Evolutionary conservation across 2,329 filamentous ascomycete genomes (phyloP).

Genomic region (Chrysoporthe puriensis): DNA sequence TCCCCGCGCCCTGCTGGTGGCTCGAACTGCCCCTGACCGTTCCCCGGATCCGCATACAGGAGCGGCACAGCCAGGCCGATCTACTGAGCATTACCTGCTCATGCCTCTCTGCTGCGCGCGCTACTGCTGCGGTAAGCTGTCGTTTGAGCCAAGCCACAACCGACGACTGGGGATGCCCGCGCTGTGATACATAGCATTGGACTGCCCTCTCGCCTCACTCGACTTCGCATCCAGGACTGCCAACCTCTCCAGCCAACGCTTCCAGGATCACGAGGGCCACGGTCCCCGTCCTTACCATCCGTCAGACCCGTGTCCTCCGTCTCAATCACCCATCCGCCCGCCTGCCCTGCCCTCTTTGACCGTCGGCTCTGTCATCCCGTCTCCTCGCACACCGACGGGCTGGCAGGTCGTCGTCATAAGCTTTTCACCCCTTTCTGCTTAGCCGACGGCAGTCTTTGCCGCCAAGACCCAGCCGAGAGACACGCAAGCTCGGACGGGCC

Average conservation of each 20-base stretch:
- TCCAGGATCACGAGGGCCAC: not conserved
- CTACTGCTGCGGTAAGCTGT: not conserved
- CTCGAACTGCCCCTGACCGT: not conserved
- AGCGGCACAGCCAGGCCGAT: not conserved
- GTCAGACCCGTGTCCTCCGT: constrained; percentile 7
- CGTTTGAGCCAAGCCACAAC: not conserved
- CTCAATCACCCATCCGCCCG: not conserved
- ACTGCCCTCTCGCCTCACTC: not conserved
- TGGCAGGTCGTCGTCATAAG: constrained; percentile 1
- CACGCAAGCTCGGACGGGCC: not conserved
- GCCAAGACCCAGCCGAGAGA: not conserved
- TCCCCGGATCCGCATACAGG: not conserved
- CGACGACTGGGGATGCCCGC: not conserved
- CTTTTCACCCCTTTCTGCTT: constrained; percentile 12
- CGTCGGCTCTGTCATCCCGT: not conserved
- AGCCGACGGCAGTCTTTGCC: not conserved
- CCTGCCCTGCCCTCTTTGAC: not conserved
- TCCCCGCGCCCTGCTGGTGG: not conserved
- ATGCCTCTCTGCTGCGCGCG: not conserved
- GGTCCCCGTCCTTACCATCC: not conserved
- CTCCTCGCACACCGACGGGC: not conserved
- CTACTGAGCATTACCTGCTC: not conserved
- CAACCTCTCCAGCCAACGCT: not conserved
- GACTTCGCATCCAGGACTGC: not conserved
- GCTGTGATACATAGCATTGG: not conserved